Evolutionary conservation across 1,284 basidiomycete genomes (phyloP), one percentile per base, ranked within the genome.

Genomic region (Fistulina hepatica): DNA sequence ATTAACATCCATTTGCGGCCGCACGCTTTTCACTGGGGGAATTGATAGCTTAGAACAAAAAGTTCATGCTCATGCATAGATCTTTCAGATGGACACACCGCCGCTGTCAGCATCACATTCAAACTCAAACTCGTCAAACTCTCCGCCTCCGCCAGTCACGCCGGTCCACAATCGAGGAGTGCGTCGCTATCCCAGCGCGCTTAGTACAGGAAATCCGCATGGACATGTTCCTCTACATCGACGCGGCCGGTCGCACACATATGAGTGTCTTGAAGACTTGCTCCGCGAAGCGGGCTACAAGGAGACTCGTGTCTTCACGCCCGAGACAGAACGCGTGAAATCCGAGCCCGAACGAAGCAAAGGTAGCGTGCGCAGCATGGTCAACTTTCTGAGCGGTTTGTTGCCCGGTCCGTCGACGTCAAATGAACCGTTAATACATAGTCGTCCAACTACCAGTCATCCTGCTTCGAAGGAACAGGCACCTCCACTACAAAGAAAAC

Each of bases 201-300:
- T 81, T 6, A n/a, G n/a, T n/a, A n/a, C n/a, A n/a, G n/a, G n/a
- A n/a, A n/a, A n/a, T n/a, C n/a, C n/a, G n/a, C n/a, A n/a, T n/a
- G 64, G 69, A 7, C 72, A 76, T 27, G 73, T 82, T 6, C 81
- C 80, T 0, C 60, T 84, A 8, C 82, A 84, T 50, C 67, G 77
- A 20, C 65, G 81, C 39, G 82, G 81, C 3, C 83, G 70, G n/a
- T 82, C 81, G 2, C 71, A 70, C 43, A 81, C 76, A 9, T 88
- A 85, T 48, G 82, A 88, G 44, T 70, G 76, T 4, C 67, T 92
- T 20, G 88, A 89, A 49, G 82, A 90, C 57, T 66, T 92, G 12
- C 65, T 92, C 16, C 67, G 74, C 37, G 81, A 89, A 53, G 85
- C 85, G 1, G 88, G 88, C 3, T 91, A 90, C 66, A 89, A 86